These are phyloP conservation scores for Mortierella sp. DNA, from an alignment of 371 early-diverging fungal genomes.

Conservation along the genomic window DNA sequence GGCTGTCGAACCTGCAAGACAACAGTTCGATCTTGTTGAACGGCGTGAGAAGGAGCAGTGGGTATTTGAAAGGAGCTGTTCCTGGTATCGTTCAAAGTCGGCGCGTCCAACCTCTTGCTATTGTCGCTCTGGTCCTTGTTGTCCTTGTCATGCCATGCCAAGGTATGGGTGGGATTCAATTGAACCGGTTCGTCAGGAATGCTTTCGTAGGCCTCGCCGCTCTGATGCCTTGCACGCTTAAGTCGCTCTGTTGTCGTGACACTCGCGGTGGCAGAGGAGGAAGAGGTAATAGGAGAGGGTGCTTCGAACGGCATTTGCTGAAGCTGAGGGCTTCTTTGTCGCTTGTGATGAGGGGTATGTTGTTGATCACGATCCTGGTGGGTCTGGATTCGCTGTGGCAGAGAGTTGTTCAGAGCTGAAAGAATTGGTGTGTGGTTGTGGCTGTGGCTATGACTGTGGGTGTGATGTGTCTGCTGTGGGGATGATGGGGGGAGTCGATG, in stretches of 20 bases:
- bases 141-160: not conserved
- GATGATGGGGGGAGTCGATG: conserved; percentile 25
- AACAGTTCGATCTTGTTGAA: not conserved
- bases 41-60: not conserved
- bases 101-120: not conserved
- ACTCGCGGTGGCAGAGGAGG: not conserved
- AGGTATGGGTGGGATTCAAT: not conserved
- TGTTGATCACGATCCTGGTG: conserved; percentile 17
- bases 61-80: not conserved
- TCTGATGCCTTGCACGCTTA: conserved; percentile 39
- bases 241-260: conserved; percentile 26
- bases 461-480: not conserved
- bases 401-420: not conserved
- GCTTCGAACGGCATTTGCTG: conserved; percentile 22
- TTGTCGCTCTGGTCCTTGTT: not conserved
- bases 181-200: not conserved
- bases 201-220: not conserved
- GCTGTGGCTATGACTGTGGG: not conserved
- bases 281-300: conserved; percentile 14
- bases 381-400: conserved; percentile 25
- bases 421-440: conserved; percentile 10
- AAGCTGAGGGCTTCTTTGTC: conserved; percentile 43
- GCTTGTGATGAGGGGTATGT: conserved; percentile 34
- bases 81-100: not conserved
- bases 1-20: not conserved